Evolutionary conservation across 371 early-diverging fungal genomes (phyloP), one percentile per base, ranked within the genome.

Genomic region (Synchytrium microbalum): DNA sequence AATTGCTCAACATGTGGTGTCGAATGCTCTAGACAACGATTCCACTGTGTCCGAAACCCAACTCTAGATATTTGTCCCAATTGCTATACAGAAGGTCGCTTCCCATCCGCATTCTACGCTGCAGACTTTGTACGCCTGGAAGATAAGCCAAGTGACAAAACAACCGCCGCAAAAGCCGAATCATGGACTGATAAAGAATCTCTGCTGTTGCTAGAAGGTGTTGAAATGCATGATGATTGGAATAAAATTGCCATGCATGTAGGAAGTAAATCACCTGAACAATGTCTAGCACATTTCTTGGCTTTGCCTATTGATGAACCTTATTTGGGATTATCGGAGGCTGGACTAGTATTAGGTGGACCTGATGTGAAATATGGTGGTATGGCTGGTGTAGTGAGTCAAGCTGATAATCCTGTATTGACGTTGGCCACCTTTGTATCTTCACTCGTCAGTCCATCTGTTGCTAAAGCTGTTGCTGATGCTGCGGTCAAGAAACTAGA

Each of bases 161-260:
- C 3, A 59, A 61, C 23, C 27, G 32, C 31, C n/a, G 33, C 28
- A 19, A 67, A 83, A 30, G 82, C 85, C 28, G 26, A 27, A 1
- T 74, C 79, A 26, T 99, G 99, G 99, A 83, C 87, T 1, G 94
- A 94, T 64, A 88, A 96, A 73, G 99, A 99, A 71, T 92, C 90
- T 8, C 77, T 97, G 26, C 72, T 91, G 59, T 80, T 99, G 31
- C 75, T 99, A 52, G 99, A 98, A 77, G 99, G 90, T 0, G 78
- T 99, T 32, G 99, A 99, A 69, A 81, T 93, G 82, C 93, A 80
- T 77, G 92, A 93, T 52, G 94, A 98, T 75, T 99, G 99, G 99
- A 84, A 86, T 66, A 84, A 86, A 46, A 90, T 99, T 62, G 84
- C 95, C 13, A 88, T 89, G 38, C 92, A 96, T 69, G 96, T 98